phyloP scores from a whole-genome alignment of 768 basidiomycete genomes.

The Hericium alpestre region DNA sequence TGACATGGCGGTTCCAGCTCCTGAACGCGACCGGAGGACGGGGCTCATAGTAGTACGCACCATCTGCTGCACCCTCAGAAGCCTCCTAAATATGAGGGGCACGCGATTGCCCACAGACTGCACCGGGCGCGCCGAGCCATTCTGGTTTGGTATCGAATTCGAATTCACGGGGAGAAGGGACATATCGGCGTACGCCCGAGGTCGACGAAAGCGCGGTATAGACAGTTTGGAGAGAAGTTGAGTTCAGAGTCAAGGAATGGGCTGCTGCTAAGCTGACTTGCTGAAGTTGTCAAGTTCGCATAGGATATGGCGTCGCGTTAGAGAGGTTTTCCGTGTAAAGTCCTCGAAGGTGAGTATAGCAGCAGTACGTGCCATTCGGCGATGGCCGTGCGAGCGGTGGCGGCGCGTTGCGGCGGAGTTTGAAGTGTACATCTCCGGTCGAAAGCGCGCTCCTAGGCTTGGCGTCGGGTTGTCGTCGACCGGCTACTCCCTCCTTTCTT shows the following conservation, averaged over 20 bases:
- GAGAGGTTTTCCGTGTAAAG: too few relatives aligned
- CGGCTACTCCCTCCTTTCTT: conserved; percentile 11
- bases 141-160: conserved; percentile 11
- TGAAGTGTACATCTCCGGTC: background rate
- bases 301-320: too few relatives aligned
- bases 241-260: too few relatives aligned
- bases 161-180: conserved; percentile 19
- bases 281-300: too few relatives aligned
- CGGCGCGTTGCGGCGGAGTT: background rate
- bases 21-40: background rate
- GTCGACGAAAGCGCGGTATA: conserved; percentile 11
- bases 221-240: conserved; percentile 10
- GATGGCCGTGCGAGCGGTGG: too few relatives aligned
- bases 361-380: too few relatives aligned
- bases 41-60: conserved; percentile 26
- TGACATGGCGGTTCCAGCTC: background rate
- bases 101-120: conserved; percentile 40
- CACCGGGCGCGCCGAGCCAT: conserved; percentile 8
- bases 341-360: too few relatives aligned
- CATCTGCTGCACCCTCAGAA: conserved; percentile 84
- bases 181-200: conserved; percentile 14
- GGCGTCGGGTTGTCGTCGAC: conserved; percentile 2
- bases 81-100: conserved; percentile 69
- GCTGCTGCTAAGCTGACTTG: too few relatives aligned
- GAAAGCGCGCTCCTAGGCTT: background rate